Conservation (phyloP, 2,329 filamentous ascomycete genomes). For the Aspergillus pseudoviridinutans region DNA sequence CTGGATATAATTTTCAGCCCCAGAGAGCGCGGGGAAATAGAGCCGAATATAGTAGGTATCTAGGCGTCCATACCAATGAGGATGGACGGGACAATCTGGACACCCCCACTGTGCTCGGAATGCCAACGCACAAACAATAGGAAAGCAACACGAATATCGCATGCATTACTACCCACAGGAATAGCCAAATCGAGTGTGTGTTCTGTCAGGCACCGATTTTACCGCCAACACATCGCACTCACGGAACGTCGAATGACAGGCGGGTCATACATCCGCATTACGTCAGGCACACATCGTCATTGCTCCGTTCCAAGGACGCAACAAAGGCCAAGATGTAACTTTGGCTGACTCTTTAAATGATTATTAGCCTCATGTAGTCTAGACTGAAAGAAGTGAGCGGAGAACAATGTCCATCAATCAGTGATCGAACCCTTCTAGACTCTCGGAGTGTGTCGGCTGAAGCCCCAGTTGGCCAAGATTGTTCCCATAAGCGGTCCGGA, state of each 20-base stretch:
- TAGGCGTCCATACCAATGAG: not conserved
- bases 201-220: not conserved
- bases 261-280: not conserved
- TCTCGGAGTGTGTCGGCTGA: not conserved
- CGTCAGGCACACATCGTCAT: not conserved
- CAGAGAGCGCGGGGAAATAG: not conserved
- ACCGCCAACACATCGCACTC: not conserved
- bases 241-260: not conserved
- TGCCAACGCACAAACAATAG: conserved; percentile 1
- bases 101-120: not conserved
- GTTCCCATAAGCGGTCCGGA: not conserved
- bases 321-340: not conserved
- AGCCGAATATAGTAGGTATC: not conserved
- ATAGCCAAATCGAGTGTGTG: not conserved
- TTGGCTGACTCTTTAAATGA: not conserved
- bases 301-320: not conserved
- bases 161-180: not conserved
- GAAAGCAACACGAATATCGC: not conserved
- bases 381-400: not conserved
- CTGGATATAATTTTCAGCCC: not conserved
- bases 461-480: not conserved
- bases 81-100: not conserved
- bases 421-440: not conserved
- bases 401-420: not conserved
- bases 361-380: not conserved